These are phyloP conservation scores for Phlegmacium glaucopus DNA, from an alignment of 768 basidiomycete genomes.

Conservation along the genomic window DNA sequence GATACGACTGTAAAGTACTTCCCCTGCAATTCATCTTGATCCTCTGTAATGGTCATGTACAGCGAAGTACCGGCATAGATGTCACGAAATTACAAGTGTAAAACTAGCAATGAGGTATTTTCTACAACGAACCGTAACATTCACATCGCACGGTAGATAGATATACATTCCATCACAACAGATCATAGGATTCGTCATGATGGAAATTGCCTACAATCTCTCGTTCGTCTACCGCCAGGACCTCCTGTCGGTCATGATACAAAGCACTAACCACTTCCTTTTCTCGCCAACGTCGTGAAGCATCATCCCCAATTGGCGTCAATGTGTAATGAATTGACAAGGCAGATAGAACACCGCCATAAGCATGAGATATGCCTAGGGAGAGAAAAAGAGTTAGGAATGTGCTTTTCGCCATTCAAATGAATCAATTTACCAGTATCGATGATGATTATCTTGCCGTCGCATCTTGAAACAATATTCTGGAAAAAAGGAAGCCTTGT, in stretches of 20 bases:
- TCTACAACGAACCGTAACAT: background rate
- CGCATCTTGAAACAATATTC: slow-evolving; percentile 82
- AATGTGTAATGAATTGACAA: slow-evolving; percentile 85
- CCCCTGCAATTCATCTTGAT: too few species aligned
- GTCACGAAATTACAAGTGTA: background rate
- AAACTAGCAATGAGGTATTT: background rate
- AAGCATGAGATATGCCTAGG: slow-evolving; percentile 89
- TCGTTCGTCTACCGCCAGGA: slow-evolving; percentile 47
- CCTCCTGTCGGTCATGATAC: slow-evolving; percentile 50
- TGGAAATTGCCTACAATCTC: slow-evolving; percentile 42
- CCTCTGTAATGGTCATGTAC: too few species aligned
- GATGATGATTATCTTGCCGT: slow-evolving; percentile 92
- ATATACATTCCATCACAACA: slow-evolving; percentile 1
- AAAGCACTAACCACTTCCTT: slow-evolving; percentile 65
- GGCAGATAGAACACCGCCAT: slow-evolving; percentile 90
- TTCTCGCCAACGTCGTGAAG: slow-evolving; percentile 50
- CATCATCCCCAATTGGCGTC: slow-evolving; percentile 48
- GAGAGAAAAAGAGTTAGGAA: background rate
- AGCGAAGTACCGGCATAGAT: too few species aligned
- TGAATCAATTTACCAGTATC: slow-evolving; percentile 68
- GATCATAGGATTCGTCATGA: background rate
- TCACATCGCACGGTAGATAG: too few species aligned
- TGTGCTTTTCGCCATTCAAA: background rate
- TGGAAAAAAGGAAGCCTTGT: slow-evolving; percentile 18
- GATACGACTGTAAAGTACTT: too few species aligned